Conservation (phyloP, 768 basidiomycete species). For the Hypholoma fasciculare region DNA sequence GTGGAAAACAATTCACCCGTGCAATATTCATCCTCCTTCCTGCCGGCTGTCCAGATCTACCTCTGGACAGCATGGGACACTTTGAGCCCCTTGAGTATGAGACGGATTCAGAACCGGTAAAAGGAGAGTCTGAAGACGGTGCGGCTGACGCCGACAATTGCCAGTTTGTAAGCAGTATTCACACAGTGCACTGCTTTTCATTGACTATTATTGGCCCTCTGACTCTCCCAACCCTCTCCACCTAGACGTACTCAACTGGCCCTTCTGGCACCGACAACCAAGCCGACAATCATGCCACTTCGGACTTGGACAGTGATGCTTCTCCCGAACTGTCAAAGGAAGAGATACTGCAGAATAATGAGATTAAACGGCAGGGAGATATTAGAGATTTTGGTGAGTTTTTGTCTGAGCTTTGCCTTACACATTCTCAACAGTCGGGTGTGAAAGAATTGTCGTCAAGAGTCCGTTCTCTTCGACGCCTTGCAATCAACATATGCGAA, state of each 20-base stretch:
- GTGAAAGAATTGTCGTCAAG: not conserved
- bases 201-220: too few relatives aligned
- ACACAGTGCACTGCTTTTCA: too few relatives aligned
- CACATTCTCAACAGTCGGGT: not conserved
- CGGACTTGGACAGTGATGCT: too few relatives aligned
- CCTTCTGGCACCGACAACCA: too few relatives aligned
- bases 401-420: not conserved
- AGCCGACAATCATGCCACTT: too few relatives aligned
- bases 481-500: not conserved
- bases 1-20: not conserved
- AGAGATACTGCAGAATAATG: too few relatives aligned
- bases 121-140: not conserved
- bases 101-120: not conserved
- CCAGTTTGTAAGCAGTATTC: too few relatives aligned
- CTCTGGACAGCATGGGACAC: not conserved
- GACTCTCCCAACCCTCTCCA: too few relatives aligned
- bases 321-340: too few relatives aligned
- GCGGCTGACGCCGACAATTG: not conserved
- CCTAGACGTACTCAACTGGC: too few relatives aligned
- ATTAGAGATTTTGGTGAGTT: not conserved
- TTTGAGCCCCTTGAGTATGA: not conserved
- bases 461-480: not conserved
- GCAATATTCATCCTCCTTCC: not conserved
- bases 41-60: not conserved
- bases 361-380: too few relatives aligned